phyloP scores from a whole-genome alignment of 441 rosid genomes.

The Melastoma candidum region DNA sequence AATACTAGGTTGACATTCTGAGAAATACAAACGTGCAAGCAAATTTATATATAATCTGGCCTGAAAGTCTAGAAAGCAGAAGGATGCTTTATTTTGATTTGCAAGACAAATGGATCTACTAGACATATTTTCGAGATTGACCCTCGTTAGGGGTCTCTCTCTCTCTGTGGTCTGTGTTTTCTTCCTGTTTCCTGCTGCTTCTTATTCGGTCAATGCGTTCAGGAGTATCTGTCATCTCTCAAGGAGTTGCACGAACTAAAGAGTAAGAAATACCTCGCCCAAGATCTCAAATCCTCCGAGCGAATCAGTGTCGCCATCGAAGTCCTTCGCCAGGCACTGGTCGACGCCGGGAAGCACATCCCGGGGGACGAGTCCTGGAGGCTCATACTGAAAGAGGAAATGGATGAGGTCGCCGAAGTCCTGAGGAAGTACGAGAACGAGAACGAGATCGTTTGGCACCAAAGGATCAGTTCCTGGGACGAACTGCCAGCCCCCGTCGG shows the following conservation, averaged over 20 bases:
- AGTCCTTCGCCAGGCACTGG: conserved; percentile 41
- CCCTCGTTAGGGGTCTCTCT: too few species aligned
- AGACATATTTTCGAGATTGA: too few species aligned
- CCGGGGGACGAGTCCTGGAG: conserved; percentile 54
- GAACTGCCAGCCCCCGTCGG: conserved; percentile 52
- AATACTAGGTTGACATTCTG: too few species aligned
- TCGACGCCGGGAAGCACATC: conserved; percentile 20
- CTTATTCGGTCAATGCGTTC: conserved; percentile 7
- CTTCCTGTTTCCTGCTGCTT: conserved; percentile 1
- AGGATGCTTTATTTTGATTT: too few species aligned
- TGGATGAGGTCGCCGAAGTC: conserved; percentile 23
- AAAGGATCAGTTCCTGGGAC: conserved; percentile 33
- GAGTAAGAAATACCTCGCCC: conserved; percentile 45
- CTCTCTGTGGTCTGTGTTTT: not conserved
- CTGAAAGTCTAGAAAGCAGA: not conserved
- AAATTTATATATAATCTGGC: not conserved
- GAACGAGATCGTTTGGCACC: conserved; percentile 50
- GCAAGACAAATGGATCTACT: too few species aligned
- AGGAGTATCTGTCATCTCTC: conserved; percentile 51
- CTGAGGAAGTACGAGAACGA: conserved; percentile 42
- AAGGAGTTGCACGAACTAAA: conserved; percentile 55
- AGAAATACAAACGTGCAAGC: not conserved
- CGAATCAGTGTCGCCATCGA: conserved; percentile 49
- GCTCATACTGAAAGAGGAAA: conserved; percentile 30
- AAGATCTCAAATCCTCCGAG: conserved; percentile 26